Evolutionary conservation across 345 rosid species (phyloP).

Genomic region (Kernera saxatilis): DNA sequence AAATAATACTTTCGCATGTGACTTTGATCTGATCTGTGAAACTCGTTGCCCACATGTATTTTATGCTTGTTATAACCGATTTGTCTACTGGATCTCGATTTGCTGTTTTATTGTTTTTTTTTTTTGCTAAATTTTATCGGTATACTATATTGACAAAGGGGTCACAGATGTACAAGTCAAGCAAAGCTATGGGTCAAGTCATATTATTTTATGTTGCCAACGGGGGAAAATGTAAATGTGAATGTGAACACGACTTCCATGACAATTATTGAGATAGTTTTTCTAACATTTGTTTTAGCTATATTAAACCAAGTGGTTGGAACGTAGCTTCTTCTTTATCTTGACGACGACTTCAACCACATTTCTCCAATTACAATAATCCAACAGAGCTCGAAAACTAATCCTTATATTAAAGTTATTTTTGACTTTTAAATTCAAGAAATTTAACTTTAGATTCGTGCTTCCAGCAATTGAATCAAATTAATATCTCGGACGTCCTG

Average conservation of each 20-base stretch:
- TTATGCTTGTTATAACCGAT: not conserved
- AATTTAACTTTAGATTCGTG: slow-evolving; percentile 5
- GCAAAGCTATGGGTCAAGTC: slow-evolving; percentile 19
- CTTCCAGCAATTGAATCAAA: not conserved
- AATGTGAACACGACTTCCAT: slow-evolving; percentile 10
- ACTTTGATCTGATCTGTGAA: slow-evolving; percentile 15
- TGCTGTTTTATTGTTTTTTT: too few relatives aligned
- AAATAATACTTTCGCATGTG: not conserved
- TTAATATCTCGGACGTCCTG: not conserved
- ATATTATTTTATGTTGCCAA: slow-evolving; percentile 5
- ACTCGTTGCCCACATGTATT: slow-evolving; percentile 18
- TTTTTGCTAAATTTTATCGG: not conserved
- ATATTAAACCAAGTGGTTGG: slow-evolving; percentile 17
- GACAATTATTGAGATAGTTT: not conserved
- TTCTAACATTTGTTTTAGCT: not conserved
- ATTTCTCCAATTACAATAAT: not conserved
- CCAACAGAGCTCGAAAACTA: not conserved
- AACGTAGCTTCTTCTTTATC: slow-evolving; percentile 7
- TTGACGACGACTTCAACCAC: slow-evolving; percentile 7
- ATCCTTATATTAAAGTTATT: not conserved
- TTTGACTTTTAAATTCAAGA: not conserved
- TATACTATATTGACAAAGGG: not conserved
- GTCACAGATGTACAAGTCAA: slow-evolving; percentile 6
- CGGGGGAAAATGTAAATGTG: not conserved
- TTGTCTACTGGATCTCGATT: not conserved